Conservation (phyloP, 1,284 basidiomycete genomes). For the Tremellales sp. region DNA sequence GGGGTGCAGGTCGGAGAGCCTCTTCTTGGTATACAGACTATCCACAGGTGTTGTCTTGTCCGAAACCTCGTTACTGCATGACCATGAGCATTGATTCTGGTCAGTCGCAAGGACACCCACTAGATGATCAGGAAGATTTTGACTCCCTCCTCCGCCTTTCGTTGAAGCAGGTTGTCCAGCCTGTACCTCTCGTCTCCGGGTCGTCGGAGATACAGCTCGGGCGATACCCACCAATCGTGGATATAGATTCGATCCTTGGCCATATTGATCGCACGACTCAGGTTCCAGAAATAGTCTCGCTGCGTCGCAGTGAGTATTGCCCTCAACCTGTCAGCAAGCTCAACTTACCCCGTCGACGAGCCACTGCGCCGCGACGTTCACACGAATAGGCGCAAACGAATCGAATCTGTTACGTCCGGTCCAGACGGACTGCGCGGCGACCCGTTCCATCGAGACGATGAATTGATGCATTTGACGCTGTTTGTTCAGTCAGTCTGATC, state of each 20-base stretch:
- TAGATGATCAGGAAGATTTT: slow-evolving; percentile 96
- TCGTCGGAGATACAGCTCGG: slow-evolving; percentile 77
- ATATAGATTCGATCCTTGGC: slow-evolving; percentile 89
- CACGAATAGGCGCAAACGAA: slow-evolving; percentile 88
- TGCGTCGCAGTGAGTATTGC: slow-evolving; percentile 34
- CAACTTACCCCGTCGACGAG: slow-evolving; percentile 87
- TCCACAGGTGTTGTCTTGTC: slow-evolving; percentile 90
- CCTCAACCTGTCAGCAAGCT: not conserved
- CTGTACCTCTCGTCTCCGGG: slow-evolving; percentile 83
- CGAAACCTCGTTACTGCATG: slow-evolving; percentile 85
- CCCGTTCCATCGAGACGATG: slow-evolving; percentile 86
- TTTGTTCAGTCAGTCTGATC: not conserved
- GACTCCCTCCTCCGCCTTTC: slow-evolving; percentile 93
- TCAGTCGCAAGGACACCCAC: slow-evolving; percentile 51
- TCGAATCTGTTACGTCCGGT: slow-evolving; percentile 80
- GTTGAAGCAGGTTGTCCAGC: slow-evolving; percentile 79
- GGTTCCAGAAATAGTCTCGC: slow-evolving; percentile 96
- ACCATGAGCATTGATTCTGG: slow-evolving; percentile 1
- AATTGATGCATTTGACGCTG: slow-evolving; percentile 96
- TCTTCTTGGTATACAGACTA: slow-evolving; percentile 87
- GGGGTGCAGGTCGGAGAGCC: slow-evolving; percentile 76
- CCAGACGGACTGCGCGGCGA: slow-evolving; percentile 73
- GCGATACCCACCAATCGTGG: slow-evolving; percentile 82
- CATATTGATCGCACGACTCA: slow-evolving; percentile 87
- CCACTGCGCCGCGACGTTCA: slow-evolving; percentile 96